Percentiles rank a stretch among this genome's conserved stretches.
phyloP scores from a whole-genome alignment of 306 rosid species.

The Casuarina cunninghamiana region DNA sequence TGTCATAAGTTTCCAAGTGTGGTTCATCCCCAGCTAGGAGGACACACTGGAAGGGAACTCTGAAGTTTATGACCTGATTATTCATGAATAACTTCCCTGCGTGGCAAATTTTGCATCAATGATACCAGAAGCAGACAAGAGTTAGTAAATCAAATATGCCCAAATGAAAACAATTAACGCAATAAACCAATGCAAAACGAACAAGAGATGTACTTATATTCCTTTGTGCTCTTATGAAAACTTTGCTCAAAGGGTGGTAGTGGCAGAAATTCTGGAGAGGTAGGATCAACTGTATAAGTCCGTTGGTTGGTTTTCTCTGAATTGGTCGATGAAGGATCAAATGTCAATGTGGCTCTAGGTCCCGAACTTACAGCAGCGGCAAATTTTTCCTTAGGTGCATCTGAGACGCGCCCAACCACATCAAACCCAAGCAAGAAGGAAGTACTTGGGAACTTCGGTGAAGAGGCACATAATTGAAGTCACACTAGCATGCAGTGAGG shows the following conservation, averaged over 20 bases:
- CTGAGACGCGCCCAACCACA: conserved; percentile 53
- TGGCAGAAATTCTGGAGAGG: conserved; percentile 86
- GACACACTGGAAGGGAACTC: conserved; percentile 83
- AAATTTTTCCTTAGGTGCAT: conserved; percentile 50
- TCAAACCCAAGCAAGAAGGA: conserved; percentile 82
- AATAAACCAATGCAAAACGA: conserved; percentile 9
- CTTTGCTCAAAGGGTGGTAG: conserved; percentile 92
- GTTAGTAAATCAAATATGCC: conserved; percentile 13
- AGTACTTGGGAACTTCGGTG: conserved; percentile 50
- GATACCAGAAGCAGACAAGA: conserved; percentile 7
- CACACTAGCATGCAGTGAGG: conserved; percentile 66
- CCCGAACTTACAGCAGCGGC: conserved; percentile 47
- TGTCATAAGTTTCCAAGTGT: conserved; percentile 79
- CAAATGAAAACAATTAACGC: not conserved
- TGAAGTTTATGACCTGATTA: conserved; percentile 84
- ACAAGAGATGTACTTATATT: conserved; percentile 42
- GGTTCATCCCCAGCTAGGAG: conserved; percentile 84
- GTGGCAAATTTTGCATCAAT: conserved; percentile 22
- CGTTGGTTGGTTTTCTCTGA: conserved; percentile 59
- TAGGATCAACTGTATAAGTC: conserved; percentile 79
- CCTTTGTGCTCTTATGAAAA: conserved; percentile 96
- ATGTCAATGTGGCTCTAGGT: conserved; percentile 78
- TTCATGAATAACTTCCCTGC: conserved; percentile 79
- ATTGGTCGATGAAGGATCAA: conserved; percentile 61
- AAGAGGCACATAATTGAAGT: conserved; percentile 67